These are phyloP conservation scores for Lagenidium giganteum DNA, from an alignment of 352 stramenopile species.

Conservation along the genomic window DNA sequence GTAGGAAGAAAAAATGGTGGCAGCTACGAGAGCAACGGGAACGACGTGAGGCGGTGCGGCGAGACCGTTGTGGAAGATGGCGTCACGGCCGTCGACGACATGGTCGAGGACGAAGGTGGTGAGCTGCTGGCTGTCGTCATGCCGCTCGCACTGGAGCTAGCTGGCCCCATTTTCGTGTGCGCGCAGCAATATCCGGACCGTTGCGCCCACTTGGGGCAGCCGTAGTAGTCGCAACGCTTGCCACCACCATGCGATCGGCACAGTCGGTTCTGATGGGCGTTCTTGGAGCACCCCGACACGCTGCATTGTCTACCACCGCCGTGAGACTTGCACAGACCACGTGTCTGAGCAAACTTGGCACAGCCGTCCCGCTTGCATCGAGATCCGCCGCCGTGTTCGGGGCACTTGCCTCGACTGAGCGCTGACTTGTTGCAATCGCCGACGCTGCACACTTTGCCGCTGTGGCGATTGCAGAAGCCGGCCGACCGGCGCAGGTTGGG, in stretches of 20 bases:
- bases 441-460: slow-evolving; percentile 72
- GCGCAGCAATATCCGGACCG: slow-evolving; percentile 81
- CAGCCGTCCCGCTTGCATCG: slow-evolving; percentile 81
- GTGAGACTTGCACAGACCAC: slow-evolving; percentile 82
- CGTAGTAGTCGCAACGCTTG: slow-evolving; percentile 73
- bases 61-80: slow-evolving; percentile 57
- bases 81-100: slow-evolving; percentile 25
- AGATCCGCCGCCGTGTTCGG: slow-evolving; percentile 77
- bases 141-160: too few relatives aligned
- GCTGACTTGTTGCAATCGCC: slow-evolving; percentile 66
- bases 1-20: too few relatives aligned
- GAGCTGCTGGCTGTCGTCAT: too few relatives aligned
- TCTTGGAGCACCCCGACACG: slow-evolving; percentile 73
- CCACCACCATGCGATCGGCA: slow-evolving; percentile 80
- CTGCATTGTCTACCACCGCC: slow-evolving; percentile 75
- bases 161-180: slow-evolving; percentile 62
- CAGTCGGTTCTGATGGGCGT: slow-evolving; percentile 78
- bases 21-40: slow-evolving; percentile 47
- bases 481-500: slow-evolving; percentile 70
- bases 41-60: slow-evolving; percentile 50
- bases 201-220: slow-evolving; percentile 81
- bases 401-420: slow-evolving; percentile 78
- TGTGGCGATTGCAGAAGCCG: slow-evolving; percentile 80
- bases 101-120: too few relatives aligned
- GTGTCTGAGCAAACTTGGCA: slow-evolving; percentile 80